Evolutionary conservation across 805 yeast species (phyloP).

Genomic region (Yamadazyma ubonensis): DNA sequence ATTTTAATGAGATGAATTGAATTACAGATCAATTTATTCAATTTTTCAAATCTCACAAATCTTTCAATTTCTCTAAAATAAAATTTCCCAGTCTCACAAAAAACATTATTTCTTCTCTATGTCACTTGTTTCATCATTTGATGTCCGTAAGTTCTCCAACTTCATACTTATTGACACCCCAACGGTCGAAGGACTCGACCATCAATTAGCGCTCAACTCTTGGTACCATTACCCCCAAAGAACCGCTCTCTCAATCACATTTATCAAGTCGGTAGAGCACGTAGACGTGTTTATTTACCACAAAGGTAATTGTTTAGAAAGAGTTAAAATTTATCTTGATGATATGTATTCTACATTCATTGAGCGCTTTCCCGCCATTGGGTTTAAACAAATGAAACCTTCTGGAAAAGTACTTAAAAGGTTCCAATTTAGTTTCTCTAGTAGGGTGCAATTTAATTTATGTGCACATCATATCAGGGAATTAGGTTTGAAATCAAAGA

Average conservation of each 20-base stretch:
- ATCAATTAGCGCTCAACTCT: slow-evolving; percentile 6
- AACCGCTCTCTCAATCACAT: slow-evolving; percentile 9
- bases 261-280: slow-evolving; percentile 9
- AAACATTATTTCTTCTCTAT: too few relatives aligned
- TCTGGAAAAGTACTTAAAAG: slow-evolving; percentile 22
- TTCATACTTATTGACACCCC: slow-evolving; percentile 5
- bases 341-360: slow-evolving; percentile 17
- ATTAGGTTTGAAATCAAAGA: not conserved
- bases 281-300: slow-evolving; percentile 13
- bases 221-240: slow-evolving; percentile 35
- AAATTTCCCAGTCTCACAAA: too few relatives aligned
- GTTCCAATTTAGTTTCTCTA: slow-evolving; percentile 28
- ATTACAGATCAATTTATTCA: too few relatives aligned
- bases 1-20: too few relatives aligned
- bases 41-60: too few relatives aligned
- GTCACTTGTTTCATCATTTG: slow-evolving; percentile 11
- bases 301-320: slow-evolving; percentile 14
- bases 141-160: slow-evolving; percentile 14
- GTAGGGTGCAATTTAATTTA: slow-evolving; percentile 5
- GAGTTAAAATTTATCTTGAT: slow-evolving; percentile 1
- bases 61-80: too few relatives aligned
- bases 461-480: slow-evolving; percentile 9
- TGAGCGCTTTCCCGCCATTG: slow-evolving; percentile 27
- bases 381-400: slow-evolving; percentile 24
- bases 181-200: slow-evolving; percentile 1